Conservation (phyloP, 106 monocot species). For the Dendrobium huoshanense region DNA sequence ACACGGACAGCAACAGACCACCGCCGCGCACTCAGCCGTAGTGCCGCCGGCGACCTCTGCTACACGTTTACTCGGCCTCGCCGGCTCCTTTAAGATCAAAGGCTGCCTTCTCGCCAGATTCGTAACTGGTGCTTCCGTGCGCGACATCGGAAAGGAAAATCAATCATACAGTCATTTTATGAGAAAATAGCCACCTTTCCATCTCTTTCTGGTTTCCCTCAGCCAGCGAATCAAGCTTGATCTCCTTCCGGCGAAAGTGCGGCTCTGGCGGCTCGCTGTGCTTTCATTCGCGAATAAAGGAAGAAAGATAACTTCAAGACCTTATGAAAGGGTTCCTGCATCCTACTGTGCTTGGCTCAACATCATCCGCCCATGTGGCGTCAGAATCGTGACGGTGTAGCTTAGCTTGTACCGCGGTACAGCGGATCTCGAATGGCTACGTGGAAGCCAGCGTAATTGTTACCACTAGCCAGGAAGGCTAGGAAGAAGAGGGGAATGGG, state of each 20-base stretch:
- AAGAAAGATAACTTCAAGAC: not conserved
- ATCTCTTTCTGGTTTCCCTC: not conserved
- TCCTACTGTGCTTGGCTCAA: not conserved
- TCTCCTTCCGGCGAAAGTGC: not conserved
- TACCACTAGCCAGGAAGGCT: not conserved
- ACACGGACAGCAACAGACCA: slow-evolving; percentile 8
- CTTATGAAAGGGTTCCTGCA: not conserved
- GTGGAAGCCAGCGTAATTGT: not conserved
- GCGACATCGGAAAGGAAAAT: not conserved
- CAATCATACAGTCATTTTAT: not conserved
- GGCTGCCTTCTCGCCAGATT: slow-evolving; percentile 19
- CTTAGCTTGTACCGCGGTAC: not conserved
- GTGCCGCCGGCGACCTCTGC: not conserved
- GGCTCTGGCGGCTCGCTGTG: not conserved
- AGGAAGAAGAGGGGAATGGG: not conserved
- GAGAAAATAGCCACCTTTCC: not conserved
- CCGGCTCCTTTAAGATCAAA: slow-evolving; percentile 3
- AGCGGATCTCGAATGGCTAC: not conserved
- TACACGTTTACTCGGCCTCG: slow-evolving; percentile 8
- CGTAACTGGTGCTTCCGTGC: slow-evolving; percentile 13
- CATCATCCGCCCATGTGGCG: not conserved
- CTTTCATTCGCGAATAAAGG: too few species aligned
- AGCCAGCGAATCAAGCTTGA: not conserved
- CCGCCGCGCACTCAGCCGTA: slow-evolving; percentile 4
- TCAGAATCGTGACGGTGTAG: not conserved